phyloP scores from a whole-genome alignment of 352 stramenopile species.

The Globisporangium cylindrosporum region DNA sequence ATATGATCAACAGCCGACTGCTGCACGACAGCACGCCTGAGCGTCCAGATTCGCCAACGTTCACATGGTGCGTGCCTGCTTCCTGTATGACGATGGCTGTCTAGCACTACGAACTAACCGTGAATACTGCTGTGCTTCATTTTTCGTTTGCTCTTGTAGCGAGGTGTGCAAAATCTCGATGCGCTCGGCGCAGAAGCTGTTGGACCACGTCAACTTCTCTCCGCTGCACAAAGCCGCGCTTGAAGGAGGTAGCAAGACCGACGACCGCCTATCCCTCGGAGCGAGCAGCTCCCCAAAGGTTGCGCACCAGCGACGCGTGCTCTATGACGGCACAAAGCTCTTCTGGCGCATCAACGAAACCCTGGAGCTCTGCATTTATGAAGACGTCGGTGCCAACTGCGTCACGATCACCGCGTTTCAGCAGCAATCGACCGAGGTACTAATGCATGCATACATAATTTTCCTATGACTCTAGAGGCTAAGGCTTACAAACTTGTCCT shows the following conservation, averaged over 20 bases:
- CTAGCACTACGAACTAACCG: background rate
- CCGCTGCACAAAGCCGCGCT: conserved; percentile 82
- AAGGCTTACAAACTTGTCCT: background rate
- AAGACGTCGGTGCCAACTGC: conserved; percentile 63
- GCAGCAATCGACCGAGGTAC: conserved; percentile 38
- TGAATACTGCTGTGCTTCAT: conserved; percentile 4
- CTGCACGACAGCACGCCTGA: conserved; percentile 20
- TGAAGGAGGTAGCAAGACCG: conserved; percentile 31
- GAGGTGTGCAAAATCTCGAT: conserved; percentile 89
- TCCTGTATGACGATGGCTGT: background rate
- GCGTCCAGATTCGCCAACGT: conserved; percentile 45
- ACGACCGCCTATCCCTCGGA: conserved; percentile 16
- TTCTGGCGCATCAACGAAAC: conserved; percentile 89
- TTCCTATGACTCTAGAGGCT: background rate
- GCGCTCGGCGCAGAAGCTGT: conserved; percentile 81
- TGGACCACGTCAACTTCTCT: conserved; percentile 87
- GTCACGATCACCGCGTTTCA: conserved; percentile 66
- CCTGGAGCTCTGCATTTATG: conserved; percentile 80
- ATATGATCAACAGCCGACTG: conserved; percentile 8
- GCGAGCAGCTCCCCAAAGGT: conserved; percentile 15
- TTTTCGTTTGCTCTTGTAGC: conserved; percentile 23
- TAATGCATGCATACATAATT: background rate
- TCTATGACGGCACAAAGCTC: conserved; percentile 85
- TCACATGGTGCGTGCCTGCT: conserved; percentile 53
- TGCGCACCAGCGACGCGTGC: conserved; percentile 44